Percentiles rank a stretch among this genome's conserved stretches.
phyloP scores from a whole-genome alignment of 2,329 filamentous ascomycete genomes.

The Trichoderma asperellum region DNA sequence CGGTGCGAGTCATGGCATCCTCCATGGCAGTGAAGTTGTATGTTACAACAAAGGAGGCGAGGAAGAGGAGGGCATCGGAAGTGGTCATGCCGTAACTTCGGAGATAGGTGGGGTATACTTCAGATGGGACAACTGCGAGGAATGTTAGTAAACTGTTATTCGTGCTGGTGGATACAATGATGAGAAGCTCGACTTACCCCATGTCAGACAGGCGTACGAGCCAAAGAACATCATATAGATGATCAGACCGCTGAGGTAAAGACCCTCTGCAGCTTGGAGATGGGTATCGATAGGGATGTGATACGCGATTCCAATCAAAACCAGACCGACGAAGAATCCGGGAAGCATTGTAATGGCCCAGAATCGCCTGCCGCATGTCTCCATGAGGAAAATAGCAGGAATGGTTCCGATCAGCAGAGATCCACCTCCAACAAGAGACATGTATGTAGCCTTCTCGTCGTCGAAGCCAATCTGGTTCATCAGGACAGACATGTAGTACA shows the following conservation, averaged over 20 bases:
- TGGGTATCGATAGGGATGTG: slow-evolving; percentile 54
- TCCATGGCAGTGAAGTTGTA: slow-evolving; percentile 77
- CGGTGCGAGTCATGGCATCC: slow-evolving; percentile 66
- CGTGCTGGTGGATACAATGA: background rate
- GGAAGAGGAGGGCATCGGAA: slow-evolving; percentile 69
- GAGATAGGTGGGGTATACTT: slow-evolving; percentile 74
- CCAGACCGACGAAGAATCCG: slow-evolving; percentile 70
- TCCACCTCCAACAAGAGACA: slow-evolving; percentile 74
- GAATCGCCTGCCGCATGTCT: slow-evolving; percentile 71
- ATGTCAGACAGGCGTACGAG: slow-evolving; percentile 66
- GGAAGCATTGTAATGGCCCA: slow-evolving; percentile 75
- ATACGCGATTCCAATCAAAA: slow-evolving; percentile 68
- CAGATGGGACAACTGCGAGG: slow-evolving; percentile 59
- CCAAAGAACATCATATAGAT: slow-evolving; percentile 72
- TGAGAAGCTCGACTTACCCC: slow-evolving; percentile 42
- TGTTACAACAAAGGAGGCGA: slow-evolving; percentile 72
- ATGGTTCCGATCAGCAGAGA: slow-evolving; percentile 69
- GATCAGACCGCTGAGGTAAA: slow-evolving; percentile 70
- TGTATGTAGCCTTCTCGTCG: slow-evolving; percentile 66
- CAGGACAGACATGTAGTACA: slow-evolving; percentile 73
- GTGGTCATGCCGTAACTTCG: slow-evolving; percentile 75
- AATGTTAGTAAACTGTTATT: background rate
- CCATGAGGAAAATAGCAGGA: slow-evolving; percentile 71
- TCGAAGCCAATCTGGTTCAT: slow-evolving; percentile 72
- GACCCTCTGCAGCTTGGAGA: slow-evolving; percentile 54